Evolutionary conservation across 345 rosid genomes (phyloP).

Genomic region (Arabidopsis arenosa): DNA sequence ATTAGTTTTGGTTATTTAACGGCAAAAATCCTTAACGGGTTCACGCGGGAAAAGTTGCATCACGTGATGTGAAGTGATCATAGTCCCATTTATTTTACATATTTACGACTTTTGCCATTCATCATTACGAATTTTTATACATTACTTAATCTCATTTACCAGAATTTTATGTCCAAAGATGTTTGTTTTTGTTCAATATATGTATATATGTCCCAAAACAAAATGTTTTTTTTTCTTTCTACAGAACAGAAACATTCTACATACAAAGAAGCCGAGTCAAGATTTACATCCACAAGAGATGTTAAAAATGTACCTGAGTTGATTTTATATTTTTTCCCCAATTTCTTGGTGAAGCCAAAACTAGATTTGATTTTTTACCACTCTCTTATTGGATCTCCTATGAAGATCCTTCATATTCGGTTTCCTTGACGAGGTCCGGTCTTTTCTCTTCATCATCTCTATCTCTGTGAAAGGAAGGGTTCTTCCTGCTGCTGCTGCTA

Average conservation of each 20-base stretch:
- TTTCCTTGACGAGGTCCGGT: slow-evolving; percentile 35
- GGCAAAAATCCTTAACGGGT: slow-evolving; percentile 11
- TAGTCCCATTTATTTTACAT: neutral
- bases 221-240: slow-evolving; percentile 31
- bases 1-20: slow-evolving; percentile 28
- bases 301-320: slow-evolving; percentile 29
- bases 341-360: slow-evolving; percentile 35
- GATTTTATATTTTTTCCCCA: neutral
- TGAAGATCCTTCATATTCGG: slow-evolving; percentile 36
- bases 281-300: slow-evolving; percentile 49
- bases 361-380: slow-evolving; percentile 17
- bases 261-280: slow-evolving; percentile 47
- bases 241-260: slow-evolving; percentile 42
- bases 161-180: neutral
- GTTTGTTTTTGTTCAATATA: slow-evolving; percentile 8
- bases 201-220: slow-evolving; percentile 36
- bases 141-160: neutral
- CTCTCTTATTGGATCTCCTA: neutral
- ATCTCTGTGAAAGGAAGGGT: slow-evolving; percentile 18
- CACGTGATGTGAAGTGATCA: slow-evolving; percentile 19
- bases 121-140: neutral
- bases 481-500: slow-evolving; percentile 43
- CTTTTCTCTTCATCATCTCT: slow-evolving; percentile 27
- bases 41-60: slow-evolving; percentile 34
- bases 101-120: slow-evolving; percentile 21